phyloP scores from a whole-genome alignment of 306 rosid species.

The Prunus campanulata region DNA sequence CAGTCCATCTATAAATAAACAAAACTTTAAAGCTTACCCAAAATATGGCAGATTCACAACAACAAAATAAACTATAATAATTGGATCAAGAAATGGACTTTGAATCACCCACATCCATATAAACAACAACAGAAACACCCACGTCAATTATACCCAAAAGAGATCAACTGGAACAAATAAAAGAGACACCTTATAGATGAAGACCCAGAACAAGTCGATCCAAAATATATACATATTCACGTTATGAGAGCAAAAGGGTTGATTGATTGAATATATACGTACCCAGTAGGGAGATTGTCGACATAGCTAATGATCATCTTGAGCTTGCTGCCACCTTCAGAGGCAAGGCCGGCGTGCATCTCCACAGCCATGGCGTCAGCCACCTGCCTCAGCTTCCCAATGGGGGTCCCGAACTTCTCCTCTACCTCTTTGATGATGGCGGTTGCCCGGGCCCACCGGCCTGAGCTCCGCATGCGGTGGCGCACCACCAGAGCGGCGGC shows the following conservation, averaged over 20 bases:
- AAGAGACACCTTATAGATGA: not conserved
- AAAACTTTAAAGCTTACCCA: not conserved
- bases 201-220: not conserved
- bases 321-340: conserved; percentile 90
- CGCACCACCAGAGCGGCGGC: conserved; percentile 55
- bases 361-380: conserved; percentile 84
- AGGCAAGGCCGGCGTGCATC: conserved; percentile 96
- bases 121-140: not conserved
- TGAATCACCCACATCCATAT: not conserved
- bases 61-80: not conserved
- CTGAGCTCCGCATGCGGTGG: conserved; percentile 43
- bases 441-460: conserved; percentile 49
- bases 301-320: conserved; percentile 83
- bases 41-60: not conserved
- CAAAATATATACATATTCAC: not conserved
- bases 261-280: not conserved
- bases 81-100: not conserved
- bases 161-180: conserved; percentile 20
- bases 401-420: conserved; percentile 71
- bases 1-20: not conserved
- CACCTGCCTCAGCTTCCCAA: conserved; percentile 54
- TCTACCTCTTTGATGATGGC: conserved; percentile 64
- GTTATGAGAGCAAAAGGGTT: not conserved
- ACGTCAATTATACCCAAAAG: conserved; percentile 5
- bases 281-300: conserved; percentile 90